These are phyloP conservation scores for Megacollybia marginata DNA, from an alignment of 768 basidiomycete genomes.

Conservation along the genomic window DNA sequence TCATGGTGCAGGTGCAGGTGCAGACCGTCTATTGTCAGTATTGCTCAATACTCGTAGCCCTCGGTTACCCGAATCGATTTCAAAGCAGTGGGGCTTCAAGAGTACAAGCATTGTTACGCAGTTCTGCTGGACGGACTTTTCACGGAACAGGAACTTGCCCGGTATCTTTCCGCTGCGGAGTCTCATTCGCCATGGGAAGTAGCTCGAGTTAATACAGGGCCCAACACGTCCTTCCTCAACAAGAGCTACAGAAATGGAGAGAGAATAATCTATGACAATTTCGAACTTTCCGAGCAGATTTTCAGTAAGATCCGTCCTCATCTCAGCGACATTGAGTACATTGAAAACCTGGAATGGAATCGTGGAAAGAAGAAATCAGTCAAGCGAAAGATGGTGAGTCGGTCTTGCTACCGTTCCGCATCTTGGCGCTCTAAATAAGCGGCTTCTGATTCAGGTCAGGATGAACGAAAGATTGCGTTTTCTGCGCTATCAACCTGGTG, in stretches of 20 bases:
- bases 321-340: neutral
- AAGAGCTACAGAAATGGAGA: neutral
- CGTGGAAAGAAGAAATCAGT: neutral
- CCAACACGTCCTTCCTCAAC: neutral
- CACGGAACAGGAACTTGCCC: neutral
- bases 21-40: too few species aligned
- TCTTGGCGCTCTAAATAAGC: too few species aligned
- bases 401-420: neutral
- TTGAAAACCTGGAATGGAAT: neutral
- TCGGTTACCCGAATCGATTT: neutral
- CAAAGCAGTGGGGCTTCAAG: neutral
- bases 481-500: neutral
- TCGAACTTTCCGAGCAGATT: neutral
- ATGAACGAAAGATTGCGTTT: neutral
- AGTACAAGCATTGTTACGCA: neutral
- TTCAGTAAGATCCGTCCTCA: neutral
- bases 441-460: neutral
- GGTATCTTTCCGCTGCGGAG: neutral
- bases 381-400: neutral
- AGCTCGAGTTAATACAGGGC: neutral
- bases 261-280: neutral
- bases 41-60: neutral
- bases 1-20: too few species aligned
- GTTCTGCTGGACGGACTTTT: neutral
- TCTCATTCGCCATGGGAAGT: neutral